Evolutionary conservation across 2,329 filamentous ascomycete species (phyloP), one percentile per base, ranked within the genome.

Genomic region (Cryoendolithus antarcticus): DNA sequence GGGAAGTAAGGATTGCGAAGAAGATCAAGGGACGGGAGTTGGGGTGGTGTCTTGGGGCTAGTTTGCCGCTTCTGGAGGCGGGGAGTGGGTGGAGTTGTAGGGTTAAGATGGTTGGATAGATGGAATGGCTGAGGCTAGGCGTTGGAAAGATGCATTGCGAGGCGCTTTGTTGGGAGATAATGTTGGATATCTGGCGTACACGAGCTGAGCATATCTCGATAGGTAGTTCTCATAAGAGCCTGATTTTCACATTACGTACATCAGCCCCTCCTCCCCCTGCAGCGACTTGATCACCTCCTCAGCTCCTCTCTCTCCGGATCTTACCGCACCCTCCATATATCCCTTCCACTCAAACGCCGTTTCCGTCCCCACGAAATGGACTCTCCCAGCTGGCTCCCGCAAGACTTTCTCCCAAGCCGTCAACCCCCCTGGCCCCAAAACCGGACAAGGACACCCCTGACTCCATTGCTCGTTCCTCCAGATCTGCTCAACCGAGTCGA

Each of bases 1-100:
- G 93, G 30, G 91, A 98, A 63, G 86, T 98, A 48, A 89, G 84
- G 71, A 93, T 95, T 58, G 91, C 89, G 44, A 98, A 98, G 82
- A 94, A 95, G 73, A 93, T 98, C 58, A 89, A 93, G 68, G 80
- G 79, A 41, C 95, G 95, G 61, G 93, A 98, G 67, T 66, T 98
- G 54, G 91, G 91, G 30, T 98, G 91, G 91, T 96, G 89, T 66
- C 71, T 98, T 56, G 91, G 91, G 62, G 91, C 91, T 49, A 94
- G 86, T 41, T 37, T 58, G 42, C 55, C 55, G 29, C 37, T 58
- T 37, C 43, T 56, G 11, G 50, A 44, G 37, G 47, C 55, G 40
- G 49, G 48, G 35, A 52, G 49, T 11, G 54, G 54, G 4, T 57
- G 54, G 53, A 38, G 28, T 11, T 41, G 39, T 30, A 45, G 40